Evolutionary conservation across 495 filamentous ascomycete species (phyloP).

Genomic region (Trichocladium antarcticum): DNA sequence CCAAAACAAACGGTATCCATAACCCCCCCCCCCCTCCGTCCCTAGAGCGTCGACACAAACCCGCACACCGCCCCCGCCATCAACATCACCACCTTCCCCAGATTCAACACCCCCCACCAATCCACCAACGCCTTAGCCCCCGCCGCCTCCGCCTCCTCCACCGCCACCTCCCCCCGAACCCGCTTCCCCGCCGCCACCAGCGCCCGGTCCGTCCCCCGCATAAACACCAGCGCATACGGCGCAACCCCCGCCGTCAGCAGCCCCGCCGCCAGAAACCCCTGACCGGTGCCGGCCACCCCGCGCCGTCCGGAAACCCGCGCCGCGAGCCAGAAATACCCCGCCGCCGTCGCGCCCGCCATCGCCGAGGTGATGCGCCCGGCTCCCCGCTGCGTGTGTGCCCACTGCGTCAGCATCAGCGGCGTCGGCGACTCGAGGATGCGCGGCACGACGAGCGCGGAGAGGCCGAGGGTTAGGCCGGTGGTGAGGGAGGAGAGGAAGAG

Average conservation of each 20-base stretch:
- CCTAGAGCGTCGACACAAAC: conserved; percentile 11
- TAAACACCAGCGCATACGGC: conserved; percentile 40
- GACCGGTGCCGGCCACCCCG: not conserved
- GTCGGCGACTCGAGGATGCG: conserved; percentile 42
- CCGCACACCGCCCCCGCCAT: conserved; percentile 10
- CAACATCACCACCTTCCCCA: conserved; percentile 33
- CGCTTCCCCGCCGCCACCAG: conserved; percentile 28
- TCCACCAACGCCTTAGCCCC: conserved; percentile 41
- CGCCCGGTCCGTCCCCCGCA: conserved; percentile 35
- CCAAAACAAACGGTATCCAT: too few relatives aligned
- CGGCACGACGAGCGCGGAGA: conserved; percentile 39
- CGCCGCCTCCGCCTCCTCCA: conserved; percentile 3
- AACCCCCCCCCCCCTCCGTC: not conserved
- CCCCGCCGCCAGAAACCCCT: conserved; percentile 36
- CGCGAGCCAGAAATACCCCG: conserved; percentile 34
- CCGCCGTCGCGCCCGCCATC: conserved; percentile 22
- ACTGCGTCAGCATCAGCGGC: conserved; percentile 43
- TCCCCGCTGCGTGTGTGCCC: conserved; percentile 26
- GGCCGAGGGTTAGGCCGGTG: conserved; percentile 31
- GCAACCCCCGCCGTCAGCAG: conserved; percentile 32
- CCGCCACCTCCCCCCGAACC: conserved; percentile 7
- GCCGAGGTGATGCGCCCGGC: conserved; percentile 29
- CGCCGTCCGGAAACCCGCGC: too few relatives aligned
- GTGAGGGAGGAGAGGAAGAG: conserved; percentile 37
- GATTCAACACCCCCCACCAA: conserved; percentile 45